phyloP scores from a whole-genome alignment of 2,329 filamentous ascomycete species.

The Microdochium nivale region DNA sequence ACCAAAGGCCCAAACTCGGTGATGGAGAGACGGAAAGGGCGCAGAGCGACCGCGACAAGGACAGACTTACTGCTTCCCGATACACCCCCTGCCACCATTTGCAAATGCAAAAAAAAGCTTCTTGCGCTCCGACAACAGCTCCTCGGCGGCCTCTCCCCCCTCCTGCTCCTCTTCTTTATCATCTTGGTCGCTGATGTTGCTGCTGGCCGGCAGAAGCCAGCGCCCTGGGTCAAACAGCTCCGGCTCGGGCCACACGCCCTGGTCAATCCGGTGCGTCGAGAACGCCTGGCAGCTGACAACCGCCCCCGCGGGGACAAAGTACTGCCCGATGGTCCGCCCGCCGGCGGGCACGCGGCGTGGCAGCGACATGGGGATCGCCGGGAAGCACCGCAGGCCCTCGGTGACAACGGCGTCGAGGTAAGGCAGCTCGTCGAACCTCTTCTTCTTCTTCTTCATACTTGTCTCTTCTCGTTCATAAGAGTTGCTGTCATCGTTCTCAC shows the following conservation, averaged over 20 bases:
- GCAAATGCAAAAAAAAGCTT: constrained; percentile 58
- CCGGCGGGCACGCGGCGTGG: constrained; percentile 48
- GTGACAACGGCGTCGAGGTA: constrained; percentile 56
- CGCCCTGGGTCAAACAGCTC: constrained; percentile 73
- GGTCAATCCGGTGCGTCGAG: constrained; percentile 50
- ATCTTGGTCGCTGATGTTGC: no score
- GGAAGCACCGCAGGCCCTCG: constrained; percentile 54
- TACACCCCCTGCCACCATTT: constrained; percentile 55
- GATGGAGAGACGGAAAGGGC: no score
- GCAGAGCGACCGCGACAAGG: not conserved
- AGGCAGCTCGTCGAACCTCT: constrained; percentile 38
- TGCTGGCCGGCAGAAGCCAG: no score
- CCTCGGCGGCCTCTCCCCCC: no score
- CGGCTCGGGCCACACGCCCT: constrained; percentile 67
- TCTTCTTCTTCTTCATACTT: no score
- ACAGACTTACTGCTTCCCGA: constrained; percentile 54
- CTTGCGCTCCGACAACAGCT: constrained; percentile 57
- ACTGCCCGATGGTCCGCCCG: constrained; percentile 47
- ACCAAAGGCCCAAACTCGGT: no score
- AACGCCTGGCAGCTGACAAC: constrained; percentile 54
- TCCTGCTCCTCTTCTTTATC: no score
- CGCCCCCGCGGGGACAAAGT: constrained; percentile 41
- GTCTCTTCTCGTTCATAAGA: no score
- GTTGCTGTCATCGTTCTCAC: constrained; percentile 20
- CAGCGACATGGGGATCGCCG: constrained; percentile 59